Base-by-base conservation (phyloP, 768 basidiomycete genomes). In the Termitomyces titanicus region DNA sequence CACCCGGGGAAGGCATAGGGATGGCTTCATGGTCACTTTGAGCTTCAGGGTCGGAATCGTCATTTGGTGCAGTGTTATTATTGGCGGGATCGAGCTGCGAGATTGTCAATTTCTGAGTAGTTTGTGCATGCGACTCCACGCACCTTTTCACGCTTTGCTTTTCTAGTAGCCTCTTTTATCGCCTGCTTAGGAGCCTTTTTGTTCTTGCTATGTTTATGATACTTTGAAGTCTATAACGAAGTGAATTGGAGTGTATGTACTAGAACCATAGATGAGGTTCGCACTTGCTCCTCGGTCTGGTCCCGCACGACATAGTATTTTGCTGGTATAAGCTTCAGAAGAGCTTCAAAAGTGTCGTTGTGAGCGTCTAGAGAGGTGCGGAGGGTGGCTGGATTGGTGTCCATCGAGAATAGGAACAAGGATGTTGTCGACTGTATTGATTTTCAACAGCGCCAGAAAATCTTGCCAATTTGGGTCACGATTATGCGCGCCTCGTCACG, bases 61-160 rank as follows among this genome's bases (percentile, higher is more conserved):
- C 72, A 17, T 46, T 43, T 22, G 18, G 17, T n/a, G 24, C 7
- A n/a, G 34, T 18, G 67, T 91, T 92, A 65, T 94, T 80, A 72
- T 96, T 94, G 6, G 85, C 87, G 1, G 96, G 96, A 69, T 98
- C 94, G 62, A 97, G 89, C 94, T 98, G 60, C 24, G 37, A 40
- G 56, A 12, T 27, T 46, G 47, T 54, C 59, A 58, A 42, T 38
- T 42, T 17, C 18, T 15, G 10, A 17, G 5, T 5, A 25, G 6
- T 33, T 24, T 11, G 1, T 13, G 25, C 11, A 15, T 15, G 54
- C 29, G 9, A 24, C 20, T 53, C 10, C 8, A 66, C 70, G 22
- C 52, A 91, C 94, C 81, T 94, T 95, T 53, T 90, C 89, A 40
- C 85, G 80, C 68, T 88, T 92, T 0, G 92, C 92, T 63, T 92